Base-by-base conservation (phyloP, 441 rosid genomes). In the Brassica balearica region DNA sequence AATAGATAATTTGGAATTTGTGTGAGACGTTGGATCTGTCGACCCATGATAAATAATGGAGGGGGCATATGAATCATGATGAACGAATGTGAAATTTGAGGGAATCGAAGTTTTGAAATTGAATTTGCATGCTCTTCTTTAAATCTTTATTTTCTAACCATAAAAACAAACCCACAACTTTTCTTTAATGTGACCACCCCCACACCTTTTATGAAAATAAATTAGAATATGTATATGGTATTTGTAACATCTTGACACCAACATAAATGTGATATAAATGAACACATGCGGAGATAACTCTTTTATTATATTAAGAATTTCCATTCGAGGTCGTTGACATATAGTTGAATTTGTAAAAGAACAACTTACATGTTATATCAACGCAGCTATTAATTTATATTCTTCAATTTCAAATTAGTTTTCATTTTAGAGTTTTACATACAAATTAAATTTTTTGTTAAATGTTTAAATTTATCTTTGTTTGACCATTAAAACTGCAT, bases 41-140 rank as follows among this genome's bases (percentile, higher is more conserved):
- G 41, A 74, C 72, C 77, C 66, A 74, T 75, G 60, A 38, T 36
- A 8, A 43, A 66, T 67, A 75, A 75, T 75, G 22, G 78, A 58
- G 60, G 32, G 62, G 66, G 71, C 17, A 65, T 12, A 46, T 68
- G 58, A 53, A 53, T 53, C 58, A 6, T 14, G 58, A 53, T 53
- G 58, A 53, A 53, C 2, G 8, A 53, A 6, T 53, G 58, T 53
- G 58, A 53, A 48, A 53, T 14, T 51, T 55, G 56, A 74, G 59
- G 22, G 68, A 43, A 75, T 59, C 17, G 68, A 68, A 32, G 19
- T 43, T 75, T 67, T 12, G 68, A 43, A 75, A 68, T 68, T 59
- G 53, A 68, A 17, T 68, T 43, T 43, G 73, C 60, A 67, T 75
- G 59, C 60, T 58, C 72, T 74, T 66, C 68, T 61, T 17, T 32